Evolutionary conservation across 805 yeast genomes (phyloP), one percentile per base, ranked within the genome.

Genomic region (Yarrowia yakushimensis): DNA sequence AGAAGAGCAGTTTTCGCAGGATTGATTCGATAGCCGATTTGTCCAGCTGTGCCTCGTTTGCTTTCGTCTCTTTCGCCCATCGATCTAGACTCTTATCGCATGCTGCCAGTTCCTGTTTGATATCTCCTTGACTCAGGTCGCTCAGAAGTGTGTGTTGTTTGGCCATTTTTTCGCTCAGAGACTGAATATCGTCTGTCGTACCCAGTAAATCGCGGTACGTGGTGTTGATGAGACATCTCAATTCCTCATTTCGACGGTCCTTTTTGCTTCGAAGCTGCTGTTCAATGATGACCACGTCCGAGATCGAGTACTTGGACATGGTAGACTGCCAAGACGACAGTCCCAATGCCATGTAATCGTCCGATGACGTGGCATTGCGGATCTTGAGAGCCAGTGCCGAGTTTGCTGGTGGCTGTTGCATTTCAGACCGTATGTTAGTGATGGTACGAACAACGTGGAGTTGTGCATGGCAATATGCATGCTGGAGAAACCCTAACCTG

Each of bases 251-350:
- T 27, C 61, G 37, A 5, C 37, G 12, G 10, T 39, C 61, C 15
- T 28, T 27, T 41, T 55, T 55, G 6, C 39, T n/a, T 22, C 48
- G 36, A 2, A 55, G 61, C 48, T 55, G 46, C 13, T 55, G 61
- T n/a, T 41, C 48, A 15, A 55, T 41, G 37, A 55, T 55, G 30
- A 55, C 39, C 46, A 25, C 34, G 13, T 55, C 61, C 9, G 61
- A 20, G 20, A 55, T 31, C 15, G 61, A 39, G 61, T 55, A 55
- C 15, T 55, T 55, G 30, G 61, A 18, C 61, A 55, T 39, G 7
- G 48, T 28, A 4, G 61, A 27, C 48, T 55, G 61, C 61, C 61
- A 55, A 15, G 48, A 39, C n/a, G 61, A 55, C 39, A 55, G 30
- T 2, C 48, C 48, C 37, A 55, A 15, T 22, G 22, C 36, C 31